phyloP scores from a whole-genome alignment of 2,329 filamentous ascomycete species.

The Diplocarpon mali region DNA sequence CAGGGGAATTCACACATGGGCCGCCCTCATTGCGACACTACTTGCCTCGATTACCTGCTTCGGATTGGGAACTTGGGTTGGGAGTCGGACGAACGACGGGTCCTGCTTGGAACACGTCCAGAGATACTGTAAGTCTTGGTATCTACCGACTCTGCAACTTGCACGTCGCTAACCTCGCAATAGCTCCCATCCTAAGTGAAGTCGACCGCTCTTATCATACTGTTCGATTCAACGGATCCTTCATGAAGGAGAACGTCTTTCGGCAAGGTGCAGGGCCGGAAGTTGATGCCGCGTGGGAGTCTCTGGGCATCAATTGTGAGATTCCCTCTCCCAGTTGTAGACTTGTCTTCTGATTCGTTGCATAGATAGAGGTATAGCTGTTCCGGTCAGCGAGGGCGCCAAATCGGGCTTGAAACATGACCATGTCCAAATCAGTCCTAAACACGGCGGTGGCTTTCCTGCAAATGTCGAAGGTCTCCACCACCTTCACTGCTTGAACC shows the following conservation, averaged over 20 bases:
- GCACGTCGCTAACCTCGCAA: not conserved
- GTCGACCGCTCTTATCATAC: slow-evolving; percentile 33
- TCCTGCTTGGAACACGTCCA: slow-evolving; percentile 16
- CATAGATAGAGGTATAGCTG: slow-evolving; percentile 31
- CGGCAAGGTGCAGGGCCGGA: slow-evolving; percentile 35
- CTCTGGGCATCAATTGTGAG: slow-evolving; percentile 39
- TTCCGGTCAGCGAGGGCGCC: slow-evolving; percentile 32
- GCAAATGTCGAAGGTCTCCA: slow-evolving; percentile 37
- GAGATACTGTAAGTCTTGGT: slow-evolving; percentile 17
- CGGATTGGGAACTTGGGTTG: slow-evolving; percentile 17
- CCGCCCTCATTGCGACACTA: slow-evolving; percentile 6
- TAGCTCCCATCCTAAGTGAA: slow-evolving; percentile 30
- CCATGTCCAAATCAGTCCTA: slow-evolving; percentile 39
- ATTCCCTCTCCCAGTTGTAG: not conserved
- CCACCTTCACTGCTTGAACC: slow-evolving; percentile 42
- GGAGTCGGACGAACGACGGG: slow-evolving; percentile 10
- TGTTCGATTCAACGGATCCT: slow-evolving; percentile 39
- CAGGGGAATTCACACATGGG: slow-evolving; percentile 6
- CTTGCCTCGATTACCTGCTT: slow-evolving; percentile 10
- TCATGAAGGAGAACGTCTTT: slow-evolving; percentile 41
- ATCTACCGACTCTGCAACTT: not conserved
- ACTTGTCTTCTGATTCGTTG: not conserved
- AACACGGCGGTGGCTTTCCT: slow-evolving; percentile 41
- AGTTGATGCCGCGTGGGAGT: slow-evolving; percentile 42
- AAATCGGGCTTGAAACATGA: slow-evolving; percentile 33